phyloP scores from a whole-genome alignment of 768 basidiomycete genomes.

The Astraeus odoratus region DNA sequence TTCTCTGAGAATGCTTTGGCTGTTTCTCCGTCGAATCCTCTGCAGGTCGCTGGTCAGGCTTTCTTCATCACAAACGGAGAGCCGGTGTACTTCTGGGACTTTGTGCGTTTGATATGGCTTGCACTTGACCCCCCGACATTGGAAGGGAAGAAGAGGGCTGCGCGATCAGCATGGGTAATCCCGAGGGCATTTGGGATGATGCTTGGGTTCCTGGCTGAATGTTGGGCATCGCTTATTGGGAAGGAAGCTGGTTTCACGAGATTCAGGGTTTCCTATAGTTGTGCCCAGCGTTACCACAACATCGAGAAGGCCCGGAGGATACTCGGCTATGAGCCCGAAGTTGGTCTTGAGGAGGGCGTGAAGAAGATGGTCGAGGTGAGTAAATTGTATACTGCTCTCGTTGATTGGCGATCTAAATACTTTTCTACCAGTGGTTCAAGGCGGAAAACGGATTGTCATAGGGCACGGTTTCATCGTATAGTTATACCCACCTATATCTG shows the following conservation, averaged over 20 bases:
- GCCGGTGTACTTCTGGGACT: conserved; percentile 95
- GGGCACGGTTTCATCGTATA: background rate
- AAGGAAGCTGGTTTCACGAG: conserved; percentile 81
- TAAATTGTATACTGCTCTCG: background rate
- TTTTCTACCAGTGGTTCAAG: conserved; percentile 26
- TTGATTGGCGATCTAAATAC: background rate
- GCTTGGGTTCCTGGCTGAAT: conserved; percentile 68
- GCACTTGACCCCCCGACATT: conserved; percentile 46
- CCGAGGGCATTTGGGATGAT: conserved; percentile 60
- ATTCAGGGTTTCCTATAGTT: conserved; percentile 76
- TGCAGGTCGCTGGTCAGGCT: conserved; percentile 84
- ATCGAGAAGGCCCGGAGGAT: conserved; percentile 90
- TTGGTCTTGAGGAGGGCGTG: conserved; percentile 85
- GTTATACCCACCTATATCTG: no score
- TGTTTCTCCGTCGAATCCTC: conserved; percentile 44
- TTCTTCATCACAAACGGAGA: conserved; percentile 99
- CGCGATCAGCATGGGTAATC: conserved; percentile 39
- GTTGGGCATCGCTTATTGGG: conserved; percentile 63
- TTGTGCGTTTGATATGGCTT: conserved; percentile 74
- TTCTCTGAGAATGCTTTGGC: conserved; percentile 55
- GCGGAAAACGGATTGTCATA: conserved; percentile 24
- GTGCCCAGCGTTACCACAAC: conserved; percentile 81
- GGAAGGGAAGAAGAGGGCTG: conserved; percentile 36
- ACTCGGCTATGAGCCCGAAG: conserved; percentile 88
- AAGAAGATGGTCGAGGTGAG: conserved; percentile 68